Evolutionary conservation across 2,329 filamentous ascomycete genomes (phyloP).

Genomic region (Thyridium curvatum): DNA sequence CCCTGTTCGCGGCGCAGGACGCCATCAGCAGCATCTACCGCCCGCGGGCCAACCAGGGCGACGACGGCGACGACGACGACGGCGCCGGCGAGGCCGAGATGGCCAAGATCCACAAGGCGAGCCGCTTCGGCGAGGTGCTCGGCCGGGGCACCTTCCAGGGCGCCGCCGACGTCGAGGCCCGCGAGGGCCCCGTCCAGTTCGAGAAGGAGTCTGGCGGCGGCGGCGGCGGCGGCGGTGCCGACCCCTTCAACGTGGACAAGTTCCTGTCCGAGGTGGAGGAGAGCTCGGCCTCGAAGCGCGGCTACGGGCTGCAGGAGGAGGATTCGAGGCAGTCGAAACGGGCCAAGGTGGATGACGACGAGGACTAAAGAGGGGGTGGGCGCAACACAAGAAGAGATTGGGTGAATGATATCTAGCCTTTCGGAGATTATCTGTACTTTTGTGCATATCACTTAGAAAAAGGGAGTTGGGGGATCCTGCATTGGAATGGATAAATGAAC

Average conservation of each 20-base stretch:
- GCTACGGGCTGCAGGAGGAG: slow-evolving; percentile 68
- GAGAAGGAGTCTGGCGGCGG: slow-evolving; percentile 64
- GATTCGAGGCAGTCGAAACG: slow-evolving; percentile 60
- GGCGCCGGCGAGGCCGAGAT: slow-evolving; percentile 76
- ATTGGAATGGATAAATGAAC: no score
- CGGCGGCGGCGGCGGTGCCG: no score
- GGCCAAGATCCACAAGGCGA: slow-evolving; percentile 79
- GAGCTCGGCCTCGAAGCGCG: slow-evolving; percentile 46
- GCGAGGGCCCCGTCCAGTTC: slow-evolving; percentile 92
- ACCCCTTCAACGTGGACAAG: slow-evolving; percentile 91
- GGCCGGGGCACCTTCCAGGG: slow-evolving; percentile 91
- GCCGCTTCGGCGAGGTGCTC: slow-evolving; percentile 77
- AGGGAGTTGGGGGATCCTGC: no score
- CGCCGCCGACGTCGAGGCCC: slow-evolving; percentile 72
- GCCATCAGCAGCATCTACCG: slow-evolving; percentile 92
- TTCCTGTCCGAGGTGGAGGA: slow-evolving; percentile 79
- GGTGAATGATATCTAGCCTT: no score
- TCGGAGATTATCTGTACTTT: no score
- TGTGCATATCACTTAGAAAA: no score
- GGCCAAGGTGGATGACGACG: slow-evolving; percentile 71
- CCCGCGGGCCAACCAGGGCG: slow-evolving; percentile 67
- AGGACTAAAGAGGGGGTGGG: slow-evolving; percentile 25
- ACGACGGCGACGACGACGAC: slow-evolving; percentile 70
- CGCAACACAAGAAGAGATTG: no score
- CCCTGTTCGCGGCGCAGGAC: slow-evolving; percentile 91